Base-by-base conservation (phyloP, 179 eudicot genomes). In the Heliamphora pulchella region DNA sequence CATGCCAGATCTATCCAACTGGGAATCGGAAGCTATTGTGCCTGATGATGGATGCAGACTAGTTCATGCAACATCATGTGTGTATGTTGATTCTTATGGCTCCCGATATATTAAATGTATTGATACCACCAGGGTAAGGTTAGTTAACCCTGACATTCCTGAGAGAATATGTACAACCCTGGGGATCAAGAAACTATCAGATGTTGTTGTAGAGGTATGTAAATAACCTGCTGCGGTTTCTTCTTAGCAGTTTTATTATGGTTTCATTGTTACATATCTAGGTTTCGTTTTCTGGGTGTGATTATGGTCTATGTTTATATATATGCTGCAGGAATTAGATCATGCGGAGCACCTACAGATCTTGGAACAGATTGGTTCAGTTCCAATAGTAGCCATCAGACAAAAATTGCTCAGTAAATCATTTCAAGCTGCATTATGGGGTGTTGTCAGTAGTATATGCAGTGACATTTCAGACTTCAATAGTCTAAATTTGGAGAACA, bases 21-120 rank as follows among this genome's bases (percentile, higher is more conserved):
- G 94, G 97, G 85, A 76, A 79, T 86, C 84, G 64, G 97, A 87
- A 78, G 93, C 94, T 44, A 90, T 94, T 70, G 94, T 96, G 67
- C 99, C 98, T 64, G 98, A 96, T 87, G 93, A 94, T 91, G 94
- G 92, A 62, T 90, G 92, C 88, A 91, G 96, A 83, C 96, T 96
- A 61, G 96, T 96, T 81, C 93, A 96, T 84, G 98, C 97, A 55
- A 88, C 83, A 81, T 86, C 93, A 71, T 96, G 99, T 90, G 94
- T 94, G 11, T 92, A 91, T 82, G 78, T 94, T 81, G 99, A 96
- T 88, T 91, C 92, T 79, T 93, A 84, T 82, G 97, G 99, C 77
- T 94, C 94, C 48, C 90, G 82, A 65, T 96, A 88, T 87, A 86
- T 92, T 80, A 90, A 90, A 74, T 84, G 85, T 86, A 90, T 96